Conservation (phyloP, 345 rosid genomes). For the Eucalyptus tenuipes region DNA sequence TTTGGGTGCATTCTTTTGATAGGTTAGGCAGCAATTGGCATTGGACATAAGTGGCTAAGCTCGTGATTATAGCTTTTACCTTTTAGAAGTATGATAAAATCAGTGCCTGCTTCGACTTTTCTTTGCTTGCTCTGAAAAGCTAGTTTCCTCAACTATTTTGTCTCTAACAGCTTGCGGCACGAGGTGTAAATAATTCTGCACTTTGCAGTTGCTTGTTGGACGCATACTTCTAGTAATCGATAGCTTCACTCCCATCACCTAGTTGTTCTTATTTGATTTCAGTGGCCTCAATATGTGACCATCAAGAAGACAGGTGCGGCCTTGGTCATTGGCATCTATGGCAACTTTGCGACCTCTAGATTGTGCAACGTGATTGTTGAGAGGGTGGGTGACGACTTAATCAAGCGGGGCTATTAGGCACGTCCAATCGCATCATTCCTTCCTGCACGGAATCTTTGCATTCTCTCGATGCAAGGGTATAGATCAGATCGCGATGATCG, state of each 20-base stretch:
- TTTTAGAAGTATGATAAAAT: neutral
- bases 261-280: neutral
- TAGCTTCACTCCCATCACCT: neutral
- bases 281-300: neutral
- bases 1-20: neutral
- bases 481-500: accelerated
- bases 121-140: neutral
- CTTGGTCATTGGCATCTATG: neutral
- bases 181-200: neutral
- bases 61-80: neutral
- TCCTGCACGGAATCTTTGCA: neutral
- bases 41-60: neutral
- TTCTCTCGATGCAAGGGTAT: neutral
- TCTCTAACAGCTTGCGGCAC: neutral
- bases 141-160: neutral
- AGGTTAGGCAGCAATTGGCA: neutral
- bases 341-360: accelerated
- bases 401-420: neutral
- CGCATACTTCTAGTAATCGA: neutral
- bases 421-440: neutral
- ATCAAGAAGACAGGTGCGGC: neutral
- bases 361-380: neutral
- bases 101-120: neutral
- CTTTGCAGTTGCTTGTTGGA: neutral
- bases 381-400: neutral